A percentile compares a stretch with the other conserved stretches of the same genome.
Conservation (phyloP, 306 rosid species). For the Lathyrus tuberosus region DNA sequence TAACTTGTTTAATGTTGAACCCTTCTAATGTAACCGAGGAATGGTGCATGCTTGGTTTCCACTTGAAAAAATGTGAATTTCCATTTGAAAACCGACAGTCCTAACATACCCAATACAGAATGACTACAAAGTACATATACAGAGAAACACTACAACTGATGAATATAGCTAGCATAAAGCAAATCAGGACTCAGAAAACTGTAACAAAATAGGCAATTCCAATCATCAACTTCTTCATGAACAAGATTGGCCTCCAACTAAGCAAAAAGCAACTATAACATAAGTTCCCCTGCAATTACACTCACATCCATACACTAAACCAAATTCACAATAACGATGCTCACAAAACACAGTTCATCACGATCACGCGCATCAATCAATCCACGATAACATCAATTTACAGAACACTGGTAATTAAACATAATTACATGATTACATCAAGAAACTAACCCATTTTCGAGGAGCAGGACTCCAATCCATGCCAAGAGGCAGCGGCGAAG, state of each 20-base stretch:
- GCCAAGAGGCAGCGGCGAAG: slow-evolving; percentile 97
- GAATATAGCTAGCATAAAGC: slow-evolving; percentile 9
- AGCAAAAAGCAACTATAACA: slow-evolving; percentile 8
- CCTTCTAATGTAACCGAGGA: slow-evolving; percentile 6
- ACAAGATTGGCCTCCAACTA: slow-evolving; percentile 4
- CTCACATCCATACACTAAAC: neutral
- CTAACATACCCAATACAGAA: neutral
- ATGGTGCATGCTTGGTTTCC: neutral
- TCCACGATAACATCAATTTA: slow-evolving; percentile 21
- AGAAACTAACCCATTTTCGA: slow-evolving; percentile 63
- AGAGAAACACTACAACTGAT: slow-evolving; percentile 11
- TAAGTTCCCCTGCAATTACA: neutral
- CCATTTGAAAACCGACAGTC: neutral
- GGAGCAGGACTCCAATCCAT: slow-evolving; percentile 99
- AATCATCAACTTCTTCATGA: slow-evolving; percentile 2
- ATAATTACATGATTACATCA: neutral
- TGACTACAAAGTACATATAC: neutral
- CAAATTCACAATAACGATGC: slow-evolving; percentile 30
- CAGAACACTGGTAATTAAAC: slow-evolving; percentile 8
- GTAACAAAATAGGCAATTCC: neutral
- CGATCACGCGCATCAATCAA: slow-evolving; percentile 35
- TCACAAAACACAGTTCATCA: slow-evolving; percentile 27
- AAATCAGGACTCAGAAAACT: slow-evolving; percentile 8
- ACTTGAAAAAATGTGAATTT: neutral
- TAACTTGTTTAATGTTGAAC: neutral